These are phyloP conservation scores for Backusella westeae DNA, from an alignment of 192 early-diverging fungal genomes.

Conservation along the genomic window DNA sequence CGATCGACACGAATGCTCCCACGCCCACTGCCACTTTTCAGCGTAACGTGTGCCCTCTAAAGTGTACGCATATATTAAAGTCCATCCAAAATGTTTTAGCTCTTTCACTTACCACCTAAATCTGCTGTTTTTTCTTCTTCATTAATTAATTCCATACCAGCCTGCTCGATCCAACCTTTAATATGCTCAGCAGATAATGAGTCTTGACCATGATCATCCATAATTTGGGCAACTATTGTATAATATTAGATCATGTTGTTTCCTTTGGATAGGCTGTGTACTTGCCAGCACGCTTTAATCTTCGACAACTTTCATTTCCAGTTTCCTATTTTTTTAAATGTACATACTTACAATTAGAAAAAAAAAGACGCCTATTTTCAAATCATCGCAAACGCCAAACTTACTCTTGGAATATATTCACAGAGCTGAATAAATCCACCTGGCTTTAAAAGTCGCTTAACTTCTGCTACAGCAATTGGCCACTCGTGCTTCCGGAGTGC, in stretches of 20 bases:
- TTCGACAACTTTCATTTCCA: slow-evolving; percentile 5
- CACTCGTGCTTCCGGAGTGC: slow-evolving; percentile 23
- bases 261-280: neutral
- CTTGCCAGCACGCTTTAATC: neutral
- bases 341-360: no score
- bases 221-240: neutral
- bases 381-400: neutral
- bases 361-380: neutral
- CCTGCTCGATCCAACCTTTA: neutral
- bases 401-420: slow-evolving; percentile 16
- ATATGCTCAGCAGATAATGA: neutral
- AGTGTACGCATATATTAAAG: neutral
- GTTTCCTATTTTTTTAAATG: neutral
- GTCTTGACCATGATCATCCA: neutral
- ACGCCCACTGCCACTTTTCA: neutral
- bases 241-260: neutral
- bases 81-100: neutral
- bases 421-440: slow-evolving; percentile 26
- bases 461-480: slow-evolving; percentile 21
- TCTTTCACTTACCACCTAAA: neutral
- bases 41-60: neutral
- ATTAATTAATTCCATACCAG: neutral
- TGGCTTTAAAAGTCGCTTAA: slow-evolving; percentile 28
- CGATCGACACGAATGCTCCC: neutral
- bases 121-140: neutral